Base-by-base conservation (phyloP, 805 yeast genomes). In the Wickerhamomyces kurtzmanii region DNA sequence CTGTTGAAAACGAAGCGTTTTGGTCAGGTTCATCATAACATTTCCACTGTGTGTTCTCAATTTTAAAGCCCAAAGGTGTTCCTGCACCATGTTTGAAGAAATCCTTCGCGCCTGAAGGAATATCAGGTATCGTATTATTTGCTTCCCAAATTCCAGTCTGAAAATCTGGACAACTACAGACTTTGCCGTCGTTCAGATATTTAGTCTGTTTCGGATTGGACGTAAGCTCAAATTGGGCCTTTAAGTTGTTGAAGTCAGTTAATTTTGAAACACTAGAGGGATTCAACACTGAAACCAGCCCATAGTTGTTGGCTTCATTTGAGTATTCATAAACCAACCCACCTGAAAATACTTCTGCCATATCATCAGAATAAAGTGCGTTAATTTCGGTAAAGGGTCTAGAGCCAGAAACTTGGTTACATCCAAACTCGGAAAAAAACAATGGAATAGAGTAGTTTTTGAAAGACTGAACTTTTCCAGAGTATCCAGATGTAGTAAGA, bases 281-380 rank as follows among this genome's bases (percentile, higher is more conserved):
- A 29, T 59, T 59, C 16, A 50, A 49, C 33, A 85, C 59, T 33
- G 68, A 47, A 27, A 89, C 97, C 27, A 89, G 62, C 19, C 97
- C 97, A 51, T 84, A 89, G 42, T 81, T 57, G 49, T 77, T 72
- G 17, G 62, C 62, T 57, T 84, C 96, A 42, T 80, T 66, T 6
- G 91, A 70, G 58, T 80, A 89, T 60, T 89, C 96, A 58, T 89
- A 89, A 20, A 85, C 94, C 35, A 89, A 64, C 24, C 97, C 98
- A 41, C 98, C 98, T 14, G 94, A 80, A 61, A 84, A 89, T 8
- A 89, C 96, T 12, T 71, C 47, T 10, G 85, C 58, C 96, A 91
- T 86, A 33, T 72, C 51, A 19, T 60, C 56, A 8, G 94, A 79
- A 60, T 79, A 89, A 38, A 89, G 71, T 16, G 86, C 55, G 35